Evolutionary conservation across 2,329 filamentous ascomycete genomes (phyloP), one percentile per base, ranked within the genome.

Genomic region (Harringtonia aguacate): DNA sequence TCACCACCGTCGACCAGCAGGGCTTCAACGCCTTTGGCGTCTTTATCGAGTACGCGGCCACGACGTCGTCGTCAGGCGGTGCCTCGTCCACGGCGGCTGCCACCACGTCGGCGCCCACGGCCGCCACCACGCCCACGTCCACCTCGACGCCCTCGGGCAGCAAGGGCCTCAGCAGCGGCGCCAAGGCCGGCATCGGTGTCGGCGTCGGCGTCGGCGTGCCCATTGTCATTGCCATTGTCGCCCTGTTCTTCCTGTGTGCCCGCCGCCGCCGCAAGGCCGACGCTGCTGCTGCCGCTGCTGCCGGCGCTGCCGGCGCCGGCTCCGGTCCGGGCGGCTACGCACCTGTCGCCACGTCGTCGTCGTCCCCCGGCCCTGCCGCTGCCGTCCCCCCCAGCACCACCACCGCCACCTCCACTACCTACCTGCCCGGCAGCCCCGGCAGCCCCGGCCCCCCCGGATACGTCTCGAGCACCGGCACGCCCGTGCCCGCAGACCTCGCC

Each of bases 121-220:
- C 37, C 13, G 21, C 43, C 14, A 21, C n/a, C 5, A 28, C 43
- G 2, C 22, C 30, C 15, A 29, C 45, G 4, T 31, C 10, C 21
- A 20, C 24, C 20, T n/a, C 9, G n/a, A 35, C 29, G n/a, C 20
- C 13, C 20, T 3, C 24, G 10, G 27, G 15, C 17, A 20, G 33
- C 42, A 29, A 44, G 17, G 47, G 44, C 15, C 56, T 65, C 10
- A 60, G 57, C 34, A 49, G 56, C 1, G 61, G 60, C 8, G 61
- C 58, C 49, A 63, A 61, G 47, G 56, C 54, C 2, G 60, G 62
- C 20, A 53, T 63, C 41, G 57, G 58, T 17, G 56, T 62, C 7
- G 61, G 63, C 22, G 59, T 61, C 18, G 52, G 55, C 2, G 42
- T 65, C 12, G 61, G 55, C 40, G 58, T 54, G 13, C 50, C 64